Evolutionary conservation across 768 basidiomycete genomes (phyloP).

Genomic region (Phylloporus arenicola): DNA sequence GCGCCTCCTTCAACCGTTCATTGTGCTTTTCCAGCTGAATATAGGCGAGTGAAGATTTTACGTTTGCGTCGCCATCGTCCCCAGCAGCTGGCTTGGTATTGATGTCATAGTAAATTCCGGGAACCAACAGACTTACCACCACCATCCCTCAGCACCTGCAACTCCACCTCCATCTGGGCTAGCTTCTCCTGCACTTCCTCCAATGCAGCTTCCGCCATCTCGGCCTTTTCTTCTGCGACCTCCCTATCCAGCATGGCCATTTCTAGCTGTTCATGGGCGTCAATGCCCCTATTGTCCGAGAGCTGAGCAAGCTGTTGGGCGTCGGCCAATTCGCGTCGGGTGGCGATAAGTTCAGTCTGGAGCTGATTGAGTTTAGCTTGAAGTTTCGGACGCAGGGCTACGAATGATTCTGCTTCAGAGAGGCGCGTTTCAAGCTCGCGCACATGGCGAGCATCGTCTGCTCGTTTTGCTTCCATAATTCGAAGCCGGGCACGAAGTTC

Average conservation of each 20-base stretch:
- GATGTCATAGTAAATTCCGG: background rate
- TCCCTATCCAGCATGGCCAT: slow-evolving; percentile 96
- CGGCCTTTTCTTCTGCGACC: slow-evolving; percentile 89
- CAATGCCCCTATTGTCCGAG: slow-evolving; percentile 63
- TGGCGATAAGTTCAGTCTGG: slow-evolving; percentile 72
- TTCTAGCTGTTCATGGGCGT: slow-evolving; percentile 86
- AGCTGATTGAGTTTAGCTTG: slow-evolving; percentile 81
- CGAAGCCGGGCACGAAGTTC: slow-evolving; percentile 80
- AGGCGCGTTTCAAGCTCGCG: slow-evolving; percentile 83
- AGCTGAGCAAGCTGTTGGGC: slow-evolving; percentile 68
- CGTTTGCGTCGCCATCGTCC: slow-evolving; percentile 30
- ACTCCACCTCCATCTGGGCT: slow-evolving; percentile 77
- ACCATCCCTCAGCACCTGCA: slow-evolving; percentile 69
- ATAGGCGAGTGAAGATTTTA: slow-evolving; percentile 59
- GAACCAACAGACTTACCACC: slow-evolving; percentile 22
- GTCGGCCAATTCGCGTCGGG: slow-evolving; percentile 74
- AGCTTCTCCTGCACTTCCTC: slow-evolving; percentile 75
- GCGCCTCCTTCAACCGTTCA: slow-evolving; percentile 89
- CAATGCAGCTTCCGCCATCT: slow-evolving; percentile 70
- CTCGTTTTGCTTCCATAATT: slow-evolving; percentile 79
- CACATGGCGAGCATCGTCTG: slow-evolving; percentile 80
- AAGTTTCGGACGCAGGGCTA: slow-evolving; percentile 81
- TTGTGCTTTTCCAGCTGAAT: slow-evolving; percentile 96
- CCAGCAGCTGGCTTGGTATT: slow-evolving; percentile 15
- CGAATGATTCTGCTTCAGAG: slow-evolving; percentile 77